Conservation (phyloP, 1,284 basidiomycete species). For the Puccinia hordei region DNA sequence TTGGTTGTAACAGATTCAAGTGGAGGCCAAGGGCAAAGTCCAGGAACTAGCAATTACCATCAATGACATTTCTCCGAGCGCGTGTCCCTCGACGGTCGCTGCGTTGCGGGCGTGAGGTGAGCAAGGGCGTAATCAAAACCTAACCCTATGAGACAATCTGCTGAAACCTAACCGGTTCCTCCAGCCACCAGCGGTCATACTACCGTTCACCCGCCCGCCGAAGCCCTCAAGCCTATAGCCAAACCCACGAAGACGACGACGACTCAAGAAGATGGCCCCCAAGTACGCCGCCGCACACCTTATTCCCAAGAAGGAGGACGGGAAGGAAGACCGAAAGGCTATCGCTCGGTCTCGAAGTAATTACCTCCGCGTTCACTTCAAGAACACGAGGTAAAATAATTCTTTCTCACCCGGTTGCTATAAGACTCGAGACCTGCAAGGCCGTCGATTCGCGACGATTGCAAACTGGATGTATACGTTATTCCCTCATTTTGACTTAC, state of each 20-base stretch:
- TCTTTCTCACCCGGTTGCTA: neutral
- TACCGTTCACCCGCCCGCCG: neutral
- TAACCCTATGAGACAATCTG: conserved; percentile 19
- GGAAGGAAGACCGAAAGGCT: conserved; percentile 51
- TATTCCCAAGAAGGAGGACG: conserved; percentile 49
- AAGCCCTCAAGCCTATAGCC: neutral
- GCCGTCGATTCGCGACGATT: neutral
- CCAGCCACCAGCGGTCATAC: neutral
- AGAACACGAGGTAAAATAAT: conserved; percentile 93
- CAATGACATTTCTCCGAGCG: too few species aligned
- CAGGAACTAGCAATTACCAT: too few species aligned
- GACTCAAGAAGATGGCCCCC: conserved; percentile 48
- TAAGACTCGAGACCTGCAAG: neutral
- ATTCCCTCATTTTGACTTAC: conserved; percentile 26
- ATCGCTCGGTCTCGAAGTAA: conserved; percentile 86
- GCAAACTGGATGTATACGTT: neutral
- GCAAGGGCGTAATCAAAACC: neutral
- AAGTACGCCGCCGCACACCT: conserved; percentile 51
- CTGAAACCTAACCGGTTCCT: conserved; percentile 20
- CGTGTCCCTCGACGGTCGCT: too few species aligned
- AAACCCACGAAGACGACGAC: conserved; percentile 29
- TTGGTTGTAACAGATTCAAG: too few species aligned
- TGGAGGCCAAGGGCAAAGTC: too few species aligned
- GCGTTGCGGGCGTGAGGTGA: too few species aligned
- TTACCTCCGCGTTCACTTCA: conserved; percentile 99